Percentiles rank a stretch among this genome's conserved stretches.
Evolutionary conservation across 345 rosid genomes (phyloP).

Genomic region (Hirschfeldia incana): DNA sequence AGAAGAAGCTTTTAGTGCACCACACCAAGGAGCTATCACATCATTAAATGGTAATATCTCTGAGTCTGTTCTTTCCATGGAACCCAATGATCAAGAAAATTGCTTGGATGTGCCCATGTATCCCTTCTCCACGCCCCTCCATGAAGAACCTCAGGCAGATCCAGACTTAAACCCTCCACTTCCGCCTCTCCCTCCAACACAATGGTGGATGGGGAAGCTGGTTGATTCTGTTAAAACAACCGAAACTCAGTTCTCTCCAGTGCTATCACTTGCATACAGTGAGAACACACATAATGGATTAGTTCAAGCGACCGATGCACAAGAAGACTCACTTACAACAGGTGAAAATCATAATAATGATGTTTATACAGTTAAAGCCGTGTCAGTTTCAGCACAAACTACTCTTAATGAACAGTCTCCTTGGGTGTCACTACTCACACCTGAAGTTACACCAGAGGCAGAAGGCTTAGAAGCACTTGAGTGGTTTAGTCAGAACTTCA

Average conservation of each 20-base stretch:
- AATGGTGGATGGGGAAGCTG: slow-evolving; percentile 68
- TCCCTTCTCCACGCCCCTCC: slow-evolving; percentile 13
- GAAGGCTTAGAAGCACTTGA: slow-evolving; percentile 25
- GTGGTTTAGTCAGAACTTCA: slow-evolving; percentile 34
- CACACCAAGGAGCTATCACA: neutral
- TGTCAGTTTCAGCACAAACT: neutral
- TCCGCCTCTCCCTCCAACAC: slow-evolving; percentile 89
- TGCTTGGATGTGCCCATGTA: slow-evolving; percentile 2
- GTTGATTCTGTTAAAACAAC: slow-evolving; percentile 10
- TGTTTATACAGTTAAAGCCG: neutral
- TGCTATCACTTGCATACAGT: neutral
- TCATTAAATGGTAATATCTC: neutral
- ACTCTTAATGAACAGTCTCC: neutral
- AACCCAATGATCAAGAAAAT: slow-evolving; percentile 5
- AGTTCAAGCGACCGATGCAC: slow-evolving; percentile 18
- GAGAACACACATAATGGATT: slow-evolving; percentile 11
- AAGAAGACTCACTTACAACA: neutral
- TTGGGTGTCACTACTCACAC: neutral
- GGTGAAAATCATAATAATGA: neutral
- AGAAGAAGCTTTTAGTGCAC: neutral
- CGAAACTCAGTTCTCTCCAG: neutral
- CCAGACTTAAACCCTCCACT: slow-evolving; percentile 62
- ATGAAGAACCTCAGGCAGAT: slow-evolving; percentile 40
- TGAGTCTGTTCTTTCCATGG: neutral
- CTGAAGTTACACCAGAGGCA: slow-evolving; percentile 6